Percentiles rank a stretch among this genome's conserved stretches.
phyloP scores from a whole-genome alignment of 495 filamentous ascomycete genomes.

The Rhizodiscina lignyota region DNA sequence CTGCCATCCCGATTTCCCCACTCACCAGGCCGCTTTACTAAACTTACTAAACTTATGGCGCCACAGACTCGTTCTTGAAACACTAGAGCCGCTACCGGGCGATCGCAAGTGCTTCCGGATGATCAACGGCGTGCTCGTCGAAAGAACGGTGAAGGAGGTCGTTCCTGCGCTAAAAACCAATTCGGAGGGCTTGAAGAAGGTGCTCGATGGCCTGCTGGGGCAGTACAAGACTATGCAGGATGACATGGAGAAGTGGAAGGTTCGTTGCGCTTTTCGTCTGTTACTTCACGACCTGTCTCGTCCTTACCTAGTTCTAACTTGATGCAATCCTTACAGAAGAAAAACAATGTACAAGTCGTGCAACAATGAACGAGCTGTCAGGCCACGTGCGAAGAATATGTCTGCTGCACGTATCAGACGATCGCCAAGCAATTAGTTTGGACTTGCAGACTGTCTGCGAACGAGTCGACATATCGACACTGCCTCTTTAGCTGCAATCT shows the following conservation, averaged over 20 bases:
- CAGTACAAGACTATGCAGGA: slow-evolving; percentile 91
- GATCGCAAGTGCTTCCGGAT: slow-evolving; percentile 97
- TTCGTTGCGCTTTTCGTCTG: slow-evolving; percentile 32
- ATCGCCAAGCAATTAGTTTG: too few species aligned
- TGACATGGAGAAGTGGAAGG: slow-evolving; percentile 98
- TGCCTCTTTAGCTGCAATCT: too few species aligned
- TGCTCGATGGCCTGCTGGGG: slow-evolving; percentile 90
- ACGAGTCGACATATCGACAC: too few species aligned
- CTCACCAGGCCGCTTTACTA: too few species aligned
- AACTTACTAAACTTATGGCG: too few species aligned
- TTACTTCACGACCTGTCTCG: too few species aligned
- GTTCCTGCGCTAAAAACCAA: slow-evolving; percentile 86
- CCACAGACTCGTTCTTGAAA: slow-evolving; percentile 94
- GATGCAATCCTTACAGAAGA: slow-evolving; percentile 56
- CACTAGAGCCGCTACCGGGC: slow-evolving; percentile 60
- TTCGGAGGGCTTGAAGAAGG: slow-evolving; percentile 83
- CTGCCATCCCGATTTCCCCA: too few species aligned
- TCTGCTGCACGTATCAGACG: too few species aligned
- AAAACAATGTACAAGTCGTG: slow-evolving; percentile 96
- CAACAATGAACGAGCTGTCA: slow-evolving; percentile 53
- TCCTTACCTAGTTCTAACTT: too few species aligned
- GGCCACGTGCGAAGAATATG: too few species aligned
- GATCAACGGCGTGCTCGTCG: slow-evolving; percentile 92
- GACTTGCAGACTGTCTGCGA: too few species aligned
- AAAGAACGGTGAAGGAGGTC: slow-evolving; percentile 84